These are phyloP conservation scores for Talaromyces sp. DNA, from an alignment of 2,329 filamentous ascomycete species.

Conservation along the genomic window DNA sequence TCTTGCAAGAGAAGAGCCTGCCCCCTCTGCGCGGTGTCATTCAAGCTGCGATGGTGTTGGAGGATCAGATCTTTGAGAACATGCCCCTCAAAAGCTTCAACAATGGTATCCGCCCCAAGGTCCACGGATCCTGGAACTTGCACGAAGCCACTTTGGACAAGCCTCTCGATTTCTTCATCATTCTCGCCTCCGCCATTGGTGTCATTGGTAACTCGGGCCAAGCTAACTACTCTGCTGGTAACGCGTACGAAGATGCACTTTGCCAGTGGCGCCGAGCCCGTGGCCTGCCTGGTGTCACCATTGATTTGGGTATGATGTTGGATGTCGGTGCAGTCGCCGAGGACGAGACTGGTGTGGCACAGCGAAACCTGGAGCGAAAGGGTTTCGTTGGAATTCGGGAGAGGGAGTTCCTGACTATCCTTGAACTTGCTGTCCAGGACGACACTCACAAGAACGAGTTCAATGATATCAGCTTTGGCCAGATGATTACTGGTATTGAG, in stretches of 20 bases:
- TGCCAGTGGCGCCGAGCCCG: conserved; percentile 16
- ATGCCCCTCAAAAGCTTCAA: too few relatives aligned
- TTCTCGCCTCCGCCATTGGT: conserved; percentile 35
- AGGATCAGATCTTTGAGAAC: neutral
- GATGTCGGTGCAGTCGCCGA: conserved; percentile 28
- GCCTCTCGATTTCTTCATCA: conserved; percentile 37
- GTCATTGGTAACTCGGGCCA: conserved; percentile 38
- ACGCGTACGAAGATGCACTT: conserved; percentile 10
- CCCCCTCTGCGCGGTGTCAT: conserved; percentile 16
- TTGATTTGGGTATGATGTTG: conserved; percentile 27
- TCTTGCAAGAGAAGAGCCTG: neutral
- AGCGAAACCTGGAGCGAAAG: too few relatives aligned
- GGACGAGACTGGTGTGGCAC: conserved; percentile 7
- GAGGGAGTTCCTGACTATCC: too few relatives aligned
- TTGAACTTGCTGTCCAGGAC: too few relatives aligned
- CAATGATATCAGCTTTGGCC: too few relatives aligned
- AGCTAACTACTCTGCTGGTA: conserved; percentile 36
- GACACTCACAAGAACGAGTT: too few relatives aligned
- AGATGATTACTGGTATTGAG: too few relatives aligned
- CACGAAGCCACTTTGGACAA: conserved; percentile 19
- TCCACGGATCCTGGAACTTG: too few relatives aligned
- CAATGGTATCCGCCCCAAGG: too few relatives aligned
- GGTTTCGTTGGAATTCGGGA: too few relatives aligned
- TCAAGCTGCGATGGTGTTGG: conserved; percentile 19
- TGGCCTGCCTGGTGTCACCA: conserved; percentile 17